Conservation (phyloP, 169 alveolate genomes). For the Eimeria maxima region DNA sequence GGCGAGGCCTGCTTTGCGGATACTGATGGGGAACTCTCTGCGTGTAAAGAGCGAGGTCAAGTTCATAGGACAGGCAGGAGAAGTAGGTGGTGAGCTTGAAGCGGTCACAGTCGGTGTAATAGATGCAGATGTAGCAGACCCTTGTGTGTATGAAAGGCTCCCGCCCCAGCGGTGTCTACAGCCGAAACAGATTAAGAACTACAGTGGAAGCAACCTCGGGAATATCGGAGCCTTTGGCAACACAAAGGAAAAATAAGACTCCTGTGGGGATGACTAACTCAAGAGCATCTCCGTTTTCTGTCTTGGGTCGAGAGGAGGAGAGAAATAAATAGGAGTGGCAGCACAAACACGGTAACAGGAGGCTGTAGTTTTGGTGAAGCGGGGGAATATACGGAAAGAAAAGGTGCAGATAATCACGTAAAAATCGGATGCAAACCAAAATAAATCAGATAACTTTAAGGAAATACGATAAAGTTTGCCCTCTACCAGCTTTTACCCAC, state of each 20-base stretch:
- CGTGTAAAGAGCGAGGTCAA: not conserved
- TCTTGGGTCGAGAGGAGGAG: slow-evolving; percentile 6
- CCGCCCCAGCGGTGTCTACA: not conserved
- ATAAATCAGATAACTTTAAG: not conserved
- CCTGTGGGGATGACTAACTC: not conserved
- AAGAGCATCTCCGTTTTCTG: slow-evolving; percentile 13
- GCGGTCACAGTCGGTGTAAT: not conserved
- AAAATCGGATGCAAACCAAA: not conserved
- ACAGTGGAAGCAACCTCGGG: not conserved
- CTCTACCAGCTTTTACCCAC: slow-evolving; percentile 6
- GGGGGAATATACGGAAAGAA: not conserved
- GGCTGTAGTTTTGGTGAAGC: not conserved
- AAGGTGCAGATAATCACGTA: not conserved
- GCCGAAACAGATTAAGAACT: not conserved
- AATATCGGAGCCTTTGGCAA: not conserved
- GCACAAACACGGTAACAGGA: not conserved
- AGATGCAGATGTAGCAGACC: not conserved
- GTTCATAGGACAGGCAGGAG: not conserved
- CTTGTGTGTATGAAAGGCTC: not conserved
- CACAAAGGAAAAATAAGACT: not conserved
- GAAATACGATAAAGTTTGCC: not conserved
- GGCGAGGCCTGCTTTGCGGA: slow-evolving; percentile 3
- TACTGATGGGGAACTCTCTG: not conserved
- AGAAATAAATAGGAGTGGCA: slow-evolving; percentile 11
- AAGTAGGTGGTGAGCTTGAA: not conserved